A percentile compares a stretch with the other conserved stretches of the same genome.
These are phyloP conservation scores for Acer negundo DNA, from an alignment of 345 rosid species.

Conservation along the genomic window DNA sequence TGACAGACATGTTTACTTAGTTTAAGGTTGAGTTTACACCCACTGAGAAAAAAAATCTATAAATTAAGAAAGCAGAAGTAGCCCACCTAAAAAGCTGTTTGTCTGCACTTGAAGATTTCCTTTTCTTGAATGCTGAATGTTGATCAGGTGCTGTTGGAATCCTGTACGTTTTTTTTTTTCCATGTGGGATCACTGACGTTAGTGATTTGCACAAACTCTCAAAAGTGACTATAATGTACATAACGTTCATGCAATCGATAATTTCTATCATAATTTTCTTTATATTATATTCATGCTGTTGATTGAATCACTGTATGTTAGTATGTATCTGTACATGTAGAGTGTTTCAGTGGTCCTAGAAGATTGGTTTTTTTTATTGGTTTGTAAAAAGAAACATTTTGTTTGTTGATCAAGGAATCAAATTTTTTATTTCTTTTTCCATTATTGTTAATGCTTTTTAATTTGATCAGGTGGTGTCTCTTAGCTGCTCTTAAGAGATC, in stretches of 20 bases:
- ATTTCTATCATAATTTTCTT: too few relatives aligned
- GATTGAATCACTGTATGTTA: background rate
- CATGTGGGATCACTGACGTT: too few relatives aligned
- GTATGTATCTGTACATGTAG: background rate
- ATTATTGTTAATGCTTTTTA: conserved; percentile 18
- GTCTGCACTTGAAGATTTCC: conserved; percentile 29
- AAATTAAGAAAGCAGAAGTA: conserved; percentile 10
- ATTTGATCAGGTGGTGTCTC: conserved; percentile 36
- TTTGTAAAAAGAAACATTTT: conserved; percentile 5
- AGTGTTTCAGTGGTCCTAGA: background rate
- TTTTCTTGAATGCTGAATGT: background rate
- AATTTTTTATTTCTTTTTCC: conserved; percentile 2
- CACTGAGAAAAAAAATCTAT: conserved; percentile 25
- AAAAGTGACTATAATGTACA: too few relatives aligned
- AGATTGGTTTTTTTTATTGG: background rate
- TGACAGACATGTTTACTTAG: conserved; percentile 44
- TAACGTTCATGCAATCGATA: too few relatives aligned
- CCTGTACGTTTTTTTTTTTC: too few relatives aligned
- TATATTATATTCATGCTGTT: background rate
- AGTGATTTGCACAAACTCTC: too few relatives aligned
- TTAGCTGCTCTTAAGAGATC: conserved; percentile 36
- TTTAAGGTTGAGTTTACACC: conserved; percentile 45
- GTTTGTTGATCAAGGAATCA: conserved; percentile 8
- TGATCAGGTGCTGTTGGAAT: too few relatives aligned
- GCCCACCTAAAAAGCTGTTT: conserved; percentile 27